Conservation (phyloP, 495 filamentous ascomycete genomes). For the Pyronema omphalodes region DNA sequence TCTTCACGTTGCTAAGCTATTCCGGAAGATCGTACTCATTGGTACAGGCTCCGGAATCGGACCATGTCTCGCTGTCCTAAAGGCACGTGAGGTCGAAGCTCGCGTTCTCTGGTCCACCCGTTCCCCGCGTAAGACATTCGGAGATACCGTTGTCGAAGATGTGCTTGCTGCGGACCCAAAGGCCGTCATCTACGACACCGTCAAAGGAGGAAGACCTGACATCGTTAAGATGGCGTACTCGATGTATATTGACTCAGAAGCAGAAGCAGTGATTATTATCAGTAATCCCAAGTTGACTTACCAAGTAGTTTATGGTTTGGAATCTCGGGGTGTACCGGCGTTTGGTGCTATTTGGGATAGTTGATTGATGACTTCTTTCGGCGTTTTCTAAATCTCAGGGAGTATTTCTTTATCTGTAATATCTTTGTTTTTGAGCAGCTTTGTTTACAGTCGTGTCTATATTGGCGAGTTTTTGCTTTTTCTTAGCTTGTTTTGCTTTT, state of each 20-base stretch:
- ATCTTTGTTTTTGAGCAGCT: no score
- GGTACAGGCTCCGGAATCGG: slow-evolving; percentile 73
- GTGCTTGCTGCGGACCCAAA: slow-evolving; percentile 30
- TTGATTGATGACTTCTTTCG: slow-evolving; percentile 23
- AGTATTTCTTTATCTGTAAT: no score
- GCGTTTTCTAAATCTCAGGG: no score
- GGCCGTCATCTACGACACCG: slow-evolving; percentile 35
- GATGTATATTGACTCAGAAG: slow-evolving; percentile 37
- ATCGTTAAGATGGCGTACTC: slow-evolving; percentile 39
- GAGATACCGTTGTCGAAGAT: slow-evolving; percentile 27
- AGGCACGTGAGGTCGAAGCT: slow-evolving; percentile 26
- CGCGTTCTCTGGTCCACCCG: slow-evolving; percentile 35
- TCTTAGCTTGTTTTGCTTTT: no score
- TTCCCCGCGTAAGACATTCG: slow-evolving; percentile 30
- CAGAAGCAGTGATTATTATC: slow-evolving; percentile 61
- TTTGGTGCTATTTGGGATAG: slow-evolving; percentile 75
- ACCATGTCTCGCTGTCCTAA: slow-evolving; percentile 38
- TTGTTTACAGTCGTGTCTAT: no score
- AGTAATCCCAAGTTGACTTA: slow-evolving; percentile 54
- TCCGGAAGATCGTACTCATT: slow-evolving; percentile 51
- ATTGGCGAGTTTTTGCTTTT: no score
- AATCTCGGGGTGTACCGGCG: slow-evolving; percentile 47
- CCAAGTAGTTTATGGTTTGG: slow-evolving; percentile 56
- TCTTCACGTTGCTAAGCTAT: slow-evolving; percentile 51
- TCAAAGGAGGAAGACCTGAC: slow-evolving; percentile 29